These are phyloP conservation scores for Nidularia pulvinata DNA, from an alignment of 768 basidiomycete species.

Conservation along the genomic window DNA sequence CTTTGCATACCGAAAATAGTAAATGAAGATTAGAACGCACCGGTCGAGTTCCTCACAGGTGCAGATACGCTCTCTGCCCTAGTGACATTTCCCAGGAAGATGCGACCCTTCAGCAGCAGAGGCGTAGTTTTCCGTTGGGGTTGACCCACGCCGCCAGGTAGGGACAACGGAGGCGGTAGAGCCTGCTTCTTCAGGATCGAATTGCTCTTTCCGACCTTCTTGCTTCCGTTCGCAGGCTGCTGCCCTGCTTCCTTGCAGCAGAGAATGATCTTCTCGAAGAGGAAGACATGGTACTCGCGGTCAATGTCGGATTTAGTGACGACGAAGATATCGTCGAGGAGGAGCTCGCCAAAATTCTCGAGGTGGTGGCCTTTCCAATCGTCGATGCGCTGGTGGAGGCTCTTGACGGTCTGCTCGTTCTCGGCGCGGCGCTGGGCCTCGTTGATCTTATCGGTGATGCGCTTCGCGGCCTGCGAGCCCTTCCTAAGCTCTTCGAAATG, in stretches of 20 bases:
- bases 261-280: conserved; percentile 98
- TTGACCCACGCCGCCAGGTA: conserved; percentile 52
- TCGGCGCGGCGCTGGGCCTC: conserved; percentile 92
- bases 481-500: conserved; percentile 80
- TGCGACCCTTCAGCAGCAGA: conserved; percentile 91
- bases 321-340: conserved; percentile 93
- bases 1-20: conserved; percentile 1
- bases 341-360: conserved; percentile 90
- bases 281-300: conserved; percentile 97
- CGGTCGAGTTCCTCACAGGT: conserved; percentile 53
- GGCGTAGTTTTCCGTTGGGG: conserved; percentile 77
- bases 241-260: conserved; percentile 93
- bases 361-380: conserved; percentile 99
- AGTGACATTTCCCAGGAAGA: conserved; percentile 96
- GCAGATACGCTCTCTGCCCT: conserved; percentile 56
- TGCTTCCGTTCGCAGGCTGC: conserved; percentile 54
- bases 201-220: conserved; percentile 81
- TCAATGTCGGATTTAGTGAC: conserved; percentile 97
- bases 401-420: conserved; percentile 89
- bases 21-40: conserved; percentile 38
- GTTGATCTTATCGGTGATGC: conserved; percentile 95
- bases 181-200: conserved; percentile 88
- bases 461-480: conserved; percentile 86
- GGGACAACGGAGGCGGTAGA: conserved; percentile 40
- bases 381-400: conserved; percentile 83